Conservation (phyloP, 2,329 filamentous ascomycete species). For the Knoxdaviesia capensis region DNA sequence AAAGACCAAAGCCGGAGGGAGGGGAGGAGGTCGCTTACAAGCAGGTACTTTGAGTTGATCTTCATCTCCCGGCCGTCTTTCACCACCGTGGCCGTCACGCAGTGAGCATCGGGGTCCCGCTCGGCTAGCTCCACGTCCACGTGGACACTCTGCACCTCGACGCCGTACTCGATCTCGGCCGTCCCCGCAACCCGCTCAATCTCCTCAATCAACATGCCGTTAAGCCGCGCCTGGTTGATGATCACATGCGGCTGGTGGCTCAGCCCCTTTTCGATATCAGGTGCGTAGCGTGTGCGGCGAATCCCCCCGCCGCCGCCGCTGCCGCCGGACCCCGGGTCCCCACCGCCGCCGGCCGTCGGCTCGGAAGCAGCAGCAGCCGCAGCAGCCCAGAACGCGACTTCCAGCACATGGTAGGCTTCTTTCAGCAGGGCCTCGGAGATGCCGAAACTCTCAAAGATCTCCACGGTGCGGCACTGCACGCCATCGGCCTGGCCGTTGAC, state of each 20-base stretch:
- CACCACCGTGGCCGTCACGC: slow-evolving; percentile 18
- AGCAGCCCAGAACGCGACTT: slow-evolving; percentile 34
- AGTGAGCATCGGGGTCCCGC: slow-evolving; percentile 16
- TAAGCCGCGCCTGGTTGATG: slow-evolving; percentile 33
- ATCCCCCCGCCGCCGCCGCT: slow-evolving; percentile 13
- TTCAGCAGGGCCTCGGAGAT: slow-evolving; percentile 30
- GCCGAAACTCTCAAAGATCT: slow-evolving; percentile 39
- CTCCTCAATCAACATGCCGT: slow-evolving; percentile 29
- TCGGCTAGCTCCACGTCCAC: slow-evolving; percentile 21
- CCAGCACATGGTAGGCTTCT: slow-evolving; percentile 35
- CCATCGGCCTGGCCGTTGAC: slow-evolving; percentile 42
- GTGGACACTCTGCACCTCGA: slow-evolving; percentile 25
- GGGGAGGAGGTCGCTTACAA: slow-evolving; percentile 18
- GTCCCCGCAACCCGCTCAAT: slow-evolving; percentile 20
- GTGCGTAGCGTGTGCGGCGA: slow-evolving; percentile 21
- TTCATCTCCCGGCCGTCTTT: slow-evolving; percentile 17
- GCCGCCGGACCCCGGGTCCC: too few relatives aligned
- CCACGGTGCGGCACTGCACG: slow-evolving; percentile 38
- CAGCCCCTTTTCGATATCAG: slow-evolving; percentile 31
- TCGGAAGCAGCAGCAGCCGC: slow-evolving; percentile 2
- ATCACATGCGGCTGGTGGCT: slow-evolving; percentile 36
- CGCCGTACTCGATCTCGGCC: slow-evolving; percentile 32
- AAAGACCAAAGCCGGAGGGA: neutral
- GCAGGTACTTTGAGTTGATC: slow-evolving; percentile 27
- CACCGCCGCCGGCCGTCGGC: too few relatives aligned